Evolutionary conservation across 2,329 filamentous ascomycete species (phyloP).

Genomic region (Verticillium albo-atrum): DNA sequence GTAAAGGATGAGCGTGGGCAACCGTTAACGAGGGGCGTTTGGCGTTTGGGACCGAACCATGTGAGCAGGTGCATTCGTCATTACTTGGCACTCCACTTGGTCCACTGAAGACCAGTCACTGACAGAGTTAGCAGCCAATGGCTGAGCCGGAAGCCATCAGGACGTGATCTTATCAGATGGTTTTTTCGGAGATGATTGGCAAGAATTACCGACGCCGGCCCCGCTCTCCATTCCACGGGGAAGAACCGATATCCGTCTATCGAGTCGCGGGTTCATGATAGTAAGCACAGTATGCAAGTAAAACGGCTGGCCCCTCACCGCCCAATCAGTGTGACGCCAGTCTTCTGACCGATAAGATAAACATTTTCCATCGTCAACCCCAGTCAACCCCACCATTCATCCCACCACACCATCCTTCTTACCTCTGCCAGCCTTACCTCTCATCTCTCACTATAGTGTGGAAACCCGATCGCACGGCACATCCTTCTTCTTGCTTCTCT

Average conservation of each 20-base stretch:
- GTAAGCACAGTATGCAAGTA: background rate
- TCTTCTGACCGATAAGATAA: background rate
- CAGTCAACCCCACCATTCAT: background rate
- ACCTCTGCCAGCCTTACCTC: background rate
- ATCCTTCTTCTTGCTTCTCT: background rate
- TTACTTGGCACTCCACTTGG: slow-evolving; percentile 1
- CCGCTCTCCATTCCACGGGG: background rate
- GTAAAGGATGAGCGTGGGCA: background rate
- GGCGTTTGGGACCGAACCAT: background rate
- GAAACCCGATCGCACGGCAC: no score
- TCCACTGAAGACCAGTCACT: no score
- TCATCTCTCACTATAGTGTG: no score
- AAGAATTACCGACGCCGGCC: background rate
- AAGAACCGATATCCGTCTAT: background rate
- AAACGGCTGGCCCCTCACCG: background rate
- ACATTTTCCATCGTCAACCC: background rate
- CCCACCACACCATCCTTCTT: background rate
- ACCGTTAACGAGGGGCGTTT: background rate
- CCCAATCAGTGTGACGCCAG: background rate
- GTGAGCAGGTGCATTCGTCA: background rate
- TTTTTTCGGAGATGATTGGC: background rate
- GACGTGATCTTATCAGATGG: slow-evolving; percentile 5
- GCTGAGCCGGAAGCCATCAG: background rate
- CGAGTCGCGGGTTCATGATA: background rate
- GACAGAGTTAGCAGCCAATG: background rate